phyloP scores from a whole-genome alignment of 2,329 filamentous ascomycete genomes.

The Helotiales sp. region DNA sequence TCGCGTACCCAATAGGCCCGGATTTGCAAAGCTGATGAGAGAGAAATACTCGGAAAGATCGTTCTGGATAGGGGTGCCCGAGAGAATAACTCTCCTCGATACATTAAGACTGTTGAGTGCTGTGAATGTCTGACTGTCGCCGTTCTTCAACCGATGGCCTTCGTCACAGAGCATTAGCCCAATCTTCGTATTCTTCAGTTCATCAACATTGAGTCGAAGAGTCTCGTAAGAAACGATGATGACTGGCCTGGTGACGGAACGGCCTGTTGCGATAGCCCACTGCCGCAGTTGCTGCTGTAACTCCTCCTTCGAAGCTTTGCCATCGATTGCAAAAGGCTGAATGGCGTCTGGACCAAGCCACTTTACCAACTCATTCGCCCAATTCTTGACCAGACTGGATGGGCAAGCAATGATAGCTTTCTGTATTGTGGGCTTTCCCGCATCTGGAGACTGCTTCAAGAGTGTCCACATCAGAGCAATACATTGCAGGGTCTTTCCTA shows the following conservation, averaged over 20 bases:
- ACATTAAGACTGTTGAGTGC: constrained; percentile 92
- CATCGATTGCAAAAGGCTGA: constrained; percentile 93
- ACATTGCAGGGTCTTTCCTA: constrained; percentile 97
- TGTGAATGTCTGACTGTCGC: constrained; percentile 92
- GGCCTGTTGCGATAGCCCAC: constrained; percentile 92
- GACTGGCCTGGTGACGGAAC: constrained; percentile 86
- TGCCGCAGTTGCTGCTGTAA: constrained; percentile 87
- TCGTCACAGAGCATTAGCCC: constrained; percentile 95
- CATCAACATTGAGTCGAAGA: constrained; percentile 85
- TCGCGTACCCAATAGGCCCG: constrained; percentile 84
- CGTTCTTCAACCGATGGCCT: constrained; percentile 95
- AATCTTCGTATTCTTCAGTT: constrained; percentile 87
- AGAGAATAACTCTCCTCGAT: constrained; percentile 88
- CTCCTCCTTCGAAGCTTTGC: constrained; percentile 94
- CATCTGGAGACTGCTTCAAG: constrained; percentile 91
- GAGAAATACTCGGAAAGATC: constrained; percentile 98
- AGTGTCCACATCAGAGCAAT: constrained; percentile 97
- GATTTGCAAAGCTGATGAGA: constrained; percentile 95
- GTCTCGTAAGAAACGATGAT: constrained; percentile 99
- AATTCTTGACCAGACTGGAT: constrained; percentile 94
- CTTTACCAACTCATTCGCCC: constrained; percentile 96
- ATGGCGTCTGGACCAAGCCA: constrained; percentile 94
- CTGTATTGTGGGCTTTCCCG: constrained; percentile 91
- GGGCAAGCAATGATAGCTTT: constrained; percentile 98
- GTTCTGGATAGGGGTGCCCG: constrained; percentile 97